phyloP scores from a whole-genome alignment of 2,329 filamentous ascomycete species.

The Bipolaris zeicola region DNA sequence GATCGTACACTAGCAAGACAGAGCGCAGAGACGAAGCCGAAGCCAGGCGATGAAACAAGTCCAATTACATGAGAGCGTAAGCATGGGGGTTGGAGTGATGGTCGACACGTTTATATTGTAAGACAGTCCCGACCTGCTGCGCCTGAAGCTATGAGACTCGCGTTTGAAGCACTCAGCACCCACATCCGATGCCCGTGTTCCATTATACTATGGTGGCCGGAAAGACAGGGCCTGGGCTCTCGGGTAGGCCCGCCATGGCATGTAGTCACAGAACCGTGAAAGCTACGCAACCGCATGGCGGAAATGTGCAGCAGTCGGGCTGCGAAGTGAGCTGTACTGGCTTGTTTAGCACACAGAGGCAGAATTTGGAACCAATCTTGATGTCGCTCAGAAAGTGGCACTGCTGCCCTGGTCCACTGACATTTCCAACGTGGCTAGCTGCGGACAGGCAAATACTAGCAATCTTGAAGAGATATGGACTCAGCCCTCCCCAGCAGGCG shows the following conservation, averaged over 20 bases:
- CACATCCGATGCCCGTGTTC: conserved; percentile 8
- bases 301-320: conserved; percentile 2
- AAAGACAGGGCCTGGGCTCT: conserved; percentile 19
- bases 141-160: conserved; percentile 8
- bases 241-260: conserved; percentile 18
- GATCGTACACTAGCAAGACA: conserved; percentile 19
- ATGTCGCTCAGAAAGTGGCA: conserved; percentile 17
- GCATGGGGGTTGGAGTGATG: conserved; percentile 4
- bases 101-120: conserved; percentile 20
- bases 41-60: conserved; percentile 17
- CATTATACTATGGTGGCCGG: conserved; percentile 18
- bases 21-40: conserved; percentile 26
- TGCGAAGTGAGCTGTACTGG: conserved; percentile 6
- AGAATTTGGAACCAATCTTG: conserved; percentile 18
- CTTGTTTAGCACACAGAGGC: conserved; percentile 3
- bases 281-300: conserved; percentile 22
- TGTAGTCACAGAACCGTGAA: conserved; percentile 17
- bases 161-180: conserved; percentile 23
- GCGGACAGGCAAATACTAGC: conserved; percentile 17
- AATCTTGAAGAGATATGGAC: conserved; percentile 21
- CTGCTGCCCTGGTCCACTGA: conserved; percentile 19
- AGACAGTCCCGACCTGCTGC: conserved; percentile 16
- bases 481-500: conserved; percentile 5
- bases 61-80: conserved; percentile 11
- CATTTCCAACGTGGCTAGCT: conserved; percentile 34